Evolutionary conservation across 2,329 filamentous ascomycete species (phyloP).

Genomic region (Penicillium sp.): DNA sequence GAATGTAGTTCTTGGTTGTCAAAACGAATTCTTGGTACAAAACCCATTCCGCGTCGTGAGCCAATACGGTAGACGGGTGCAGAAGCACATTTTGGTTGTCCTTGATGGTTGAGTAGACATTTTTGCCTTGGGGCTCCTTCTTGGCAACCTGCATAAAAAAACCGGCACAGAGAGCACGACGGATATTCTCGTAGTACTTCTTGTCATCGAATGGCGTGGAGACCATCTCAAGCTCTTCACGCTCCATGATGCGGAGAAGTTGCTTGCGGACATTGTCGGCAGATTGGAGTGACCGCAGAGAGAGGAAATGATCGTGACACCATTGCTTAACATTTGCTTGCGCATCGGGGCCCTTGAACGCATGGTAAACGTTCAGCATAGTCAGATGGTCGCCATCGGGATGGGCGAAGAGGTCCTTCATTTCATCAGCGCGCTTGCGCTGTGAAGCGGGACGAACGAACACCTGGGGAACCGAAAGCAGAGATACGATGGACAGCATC

Average conservation of each 20-base stretch:
- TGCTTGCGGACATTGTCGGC: conserved; percentile 93
- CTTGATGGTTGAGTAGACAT: conserved; percentile 88
- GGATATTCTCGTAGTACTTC: conserved; percentile 97
- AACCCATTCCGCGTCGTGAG: conserved; percentile 91
- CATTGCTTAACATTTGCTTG: conserved; percentile 79
- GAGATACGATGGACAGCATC: conserved; percentile 89
- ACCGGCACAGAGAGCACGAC: conserved; percentile 83
- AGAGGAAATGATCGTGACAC: conserved; percentile 97
- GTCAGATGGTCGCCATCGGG: conserved; percentile 93
- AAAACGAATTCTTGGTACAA: conserved; percentile 98
- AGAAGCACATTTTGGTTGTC: conserved; percentile 92
- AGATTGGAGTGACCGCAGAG: conserved; percentile 80
- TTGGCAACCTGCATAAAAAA: conserved; percentile 99
- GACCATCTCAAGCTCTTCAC: conserved; percentile 77
- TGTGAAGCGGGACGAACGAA: conserved; percentile 84
- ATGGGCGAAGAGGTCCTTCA: conserved; percentile 93
- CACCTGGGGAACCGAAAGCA: conserved; percentile 91
- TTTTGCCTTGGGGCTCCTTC: conserved; percentile 81
- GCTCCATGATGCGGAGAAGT: conserved; percentile 96
- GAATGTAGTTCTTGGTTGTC: conserved; percentile 96
- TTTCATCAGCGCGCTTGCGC: conserved; percentile 90
- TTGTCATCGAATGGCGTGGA: conserved; percentile 92
- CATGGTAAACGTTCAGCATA: conserved; percentile 95
- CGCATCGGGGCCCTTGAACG: conserved; percentile 77
- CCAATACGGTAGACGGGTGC: conserved; percentile 88